Conservation (phyloP, 164 flowering plant genomes). For the Nelumbo lutea region DNA sequence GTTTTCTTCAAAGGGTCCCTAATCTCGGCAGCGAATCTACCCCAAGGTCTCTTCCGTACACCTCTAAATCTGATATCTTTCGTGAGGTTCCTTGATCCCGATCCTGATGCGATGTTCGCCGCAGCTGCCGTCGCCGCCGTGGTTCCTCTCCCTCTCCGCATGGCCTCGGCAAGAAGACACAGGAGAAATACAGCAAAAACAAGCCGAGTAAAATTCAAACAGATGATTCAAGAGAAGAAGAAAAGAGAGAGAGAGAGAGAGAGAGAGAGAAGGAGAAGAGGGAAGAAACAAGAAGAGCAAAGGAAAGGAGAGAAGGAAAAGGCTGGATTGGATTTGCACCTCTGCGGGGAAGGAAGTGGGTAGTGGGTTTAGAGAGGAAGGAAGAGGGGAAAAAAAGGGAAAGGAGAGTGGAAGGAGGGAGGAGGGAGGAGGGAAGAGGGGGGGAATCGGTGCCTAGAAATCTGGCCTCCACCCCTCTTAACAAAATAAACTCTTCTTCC, state of each 20-base stretch:
- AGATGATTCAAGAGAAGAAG: background rate
- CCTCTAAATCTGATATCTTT: slow-evolving; percentile 56
- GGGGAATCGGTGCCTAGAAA: slow-evolving; percentile 5
- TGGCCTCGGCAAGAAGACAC: slow-evolving; percentile 7
- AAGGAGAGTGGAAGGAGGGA: background rate
- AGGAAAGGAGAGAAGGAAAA: slow-evolving; percentile 12
- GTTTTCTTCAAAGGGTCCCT: slow-evolving; percentile 76
- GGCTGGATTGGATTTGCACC: background rate
- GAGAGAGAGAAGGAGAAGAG: no score
- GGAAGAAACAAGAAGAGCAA: background rate
- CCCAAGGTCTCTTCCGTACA: slow-evolving; percentile 79
- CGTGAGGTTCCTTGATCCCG: background rate
- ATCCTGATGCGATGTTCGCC: slow-evolving; percentile 9
- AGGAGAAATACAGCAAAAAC: background rate
- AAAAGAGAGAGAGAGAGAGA: no score
- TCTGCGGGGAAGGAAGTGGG: background rate
- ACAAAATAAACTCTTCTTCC: background rate
- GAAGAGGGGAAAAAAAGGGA: background rate
- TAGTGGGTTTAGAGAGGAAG: background rate
- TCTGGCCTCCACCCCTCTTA: slow-evolving; percentile 1
- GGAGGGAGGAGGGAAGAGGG: background rate
- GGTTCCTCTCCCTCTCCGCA: slow-evolving; percentile 48
- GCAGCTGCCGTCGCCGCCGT: slow-evolving; percentile 11
- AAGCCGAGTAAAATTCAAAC: no score
- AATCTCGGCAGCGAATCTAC: slow-evolving; percentile 78